Conservation (phyloP, 2,329 filamentous ascomycete species). For the Penicillium sp. region DNA sequence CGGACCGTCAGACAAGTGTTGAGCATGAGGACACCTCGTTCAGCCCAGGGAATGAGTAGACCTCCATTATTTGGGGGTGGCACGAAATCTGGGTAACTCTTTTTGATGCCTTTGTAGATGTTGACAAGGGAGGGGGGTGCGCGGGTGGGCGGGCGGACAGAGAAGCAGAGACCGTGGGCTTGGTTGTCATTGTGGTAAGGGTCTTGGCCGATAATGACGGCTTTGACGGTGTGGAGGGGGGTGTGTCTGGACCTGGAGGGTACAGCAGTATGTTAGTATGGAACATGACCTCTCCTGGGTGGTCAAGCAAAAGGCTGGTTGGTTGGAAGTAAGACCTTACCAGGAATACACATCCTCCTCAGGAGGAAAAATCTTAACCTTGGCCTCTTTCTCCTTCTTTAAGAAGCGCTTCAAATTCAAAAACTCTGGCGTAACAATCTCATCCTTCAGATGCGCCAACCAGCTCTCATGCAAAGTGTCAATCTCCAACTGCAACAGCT, state of each 20-base stretch:
- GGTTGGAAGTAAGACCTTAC: constrained; percentile 56
- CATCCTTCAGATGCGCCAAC: constrained; percentile 86
- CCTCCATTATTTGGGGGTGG: constrained; percentile 77
- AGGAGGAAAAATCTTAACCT: constrained; percentile 84
- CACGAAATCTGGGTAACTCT: constrained; percentile 81
- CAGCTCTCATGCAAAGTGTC: constrained; percentile 89
- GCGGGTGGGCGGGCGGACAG: constrained; percentile 82
- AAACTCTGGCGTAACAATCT: constrained; percentile 77
- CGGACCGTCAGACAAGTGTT: constrained; percentile 95
- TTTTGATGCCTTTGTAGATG: constrained; percentile 86
- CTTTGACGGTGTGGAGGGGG: constrained; percentile 83
- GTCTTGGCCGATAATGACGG: constrained; percentile 93
- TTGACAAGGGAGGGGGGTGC: constrained; percentile 90
- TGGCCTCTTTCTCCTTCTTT: constrained; percentile 71
- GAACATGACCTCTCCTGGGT: too few relatives aligned
- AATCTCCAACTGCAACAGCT: constrained; percentile 85
- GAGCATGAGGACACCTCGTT: constrained; percentile 86
- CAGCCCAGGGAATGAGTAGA: constrained; percentile 88
- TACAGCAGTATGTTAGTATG: neutral
- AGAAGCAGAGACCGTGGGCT: constrained; percentile 95
- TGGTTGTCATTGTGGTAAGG: constrained; percentile 96
- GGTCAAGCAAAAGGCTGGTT: too few relatives aligned
- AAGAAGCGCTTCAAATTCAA: constrained; percentile 86
- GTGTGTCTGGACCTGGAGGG: constrained; percentile 82
- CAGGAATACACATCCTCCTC: constrained; percentile 91